A percentile compares a stretch with the other conserved stretches of the same genome.
Conservation (phyloP, 345 rosid genomes). For the Eucalyptus curtisii region DNA sequence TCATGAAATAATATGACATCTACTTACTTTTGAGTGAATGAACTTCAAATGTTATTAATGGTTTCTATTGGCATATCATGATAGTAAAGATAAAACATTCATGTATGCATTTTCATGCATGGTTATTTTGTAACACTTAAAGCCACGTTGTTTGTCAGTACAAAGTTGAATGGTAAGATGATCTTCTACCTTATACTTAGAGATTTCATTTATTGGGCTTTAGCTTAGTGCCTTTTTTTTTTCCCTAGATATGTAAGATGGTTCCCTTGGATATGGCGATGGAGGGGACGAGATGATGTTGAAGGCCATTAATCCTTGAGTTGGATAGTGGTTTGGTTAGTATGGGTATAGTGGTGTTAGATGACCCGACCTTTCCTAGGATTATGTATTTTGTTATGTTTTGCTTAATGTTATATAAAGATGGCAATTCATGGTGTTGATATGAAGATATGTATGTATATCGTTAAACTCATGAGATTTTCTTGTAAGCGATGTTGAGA, state of each 20-base stretch:
- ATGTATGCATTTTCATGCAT: no score
- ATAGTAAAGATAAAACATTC: no score
- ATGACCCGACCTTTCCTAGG: background rate
- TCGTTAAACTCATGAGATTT: background rate
- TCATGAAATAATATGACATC: no score
- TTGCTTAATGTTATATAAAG: background rate
- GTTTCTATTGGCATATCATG: no score
- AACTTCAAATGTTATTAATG: no score
- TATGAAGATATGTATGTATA: background rate
- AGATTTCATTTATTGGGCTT: background rate
- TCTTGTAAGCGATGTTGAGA: background rate
- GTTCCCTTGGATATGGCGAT: background rate
- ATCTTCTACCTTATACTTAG: no score
- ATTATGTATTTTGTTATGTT: background rate
- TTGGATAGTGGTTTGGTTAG: background rate
- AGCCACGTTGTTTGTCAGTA: background rate
- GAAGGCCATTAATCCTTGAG: background rate
- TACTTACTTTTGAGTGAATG: no score
- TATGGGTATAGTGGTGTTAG: background rate
- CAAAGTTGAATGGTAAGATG: background rate
- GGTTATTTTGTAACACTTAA: no score
- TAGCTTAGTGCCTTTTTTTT: fast-evolving
- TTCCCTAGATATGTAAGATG: no score
- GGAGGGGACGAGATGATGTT: background rate
- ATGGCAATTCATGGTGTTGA: background rate